These are phyloP conservation scores for Mollisia scopiformis DNA, from an alignment of 2,329 filamentous ascomycete genomes.

Conservation along the genomic window DNA sequence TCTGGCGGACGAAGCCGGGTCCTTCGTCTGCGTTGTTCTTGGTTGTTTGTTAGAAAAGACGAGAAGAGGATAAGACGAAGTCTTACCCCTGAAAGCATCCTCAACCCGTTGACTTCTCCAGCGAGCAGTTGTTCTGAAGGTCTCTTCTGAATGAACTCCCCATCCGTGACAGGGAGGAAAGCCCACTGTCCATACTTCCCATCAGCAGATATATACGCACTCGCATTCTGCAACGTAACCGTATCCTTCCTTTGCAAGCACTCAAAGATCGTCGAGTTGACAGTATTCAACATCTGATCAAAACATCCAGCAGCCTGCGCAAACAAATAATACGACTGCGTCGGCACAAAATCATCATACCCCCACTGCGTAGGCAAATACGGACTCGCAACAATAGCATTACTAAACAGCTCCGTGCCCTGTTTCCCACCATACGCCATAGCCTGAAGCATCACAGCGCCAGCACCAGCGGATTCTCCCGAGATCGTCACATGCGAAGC, in stretches of 20 bases:
- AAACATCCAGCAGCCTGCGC: constrained; percentile 44
- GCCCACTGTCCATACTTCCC: constrained; percentile 32
- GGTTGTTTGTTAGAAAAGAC: constrained; percentile 29
- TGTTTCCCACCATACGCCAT: constrained; percentile 31
- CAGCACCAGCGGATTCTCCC: constrained; percentile 58
- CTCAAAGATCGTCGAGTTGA: constrained; percentile 36
- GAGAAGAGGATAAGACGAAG: constrained; percentile 30
- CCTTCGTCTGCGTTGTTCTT: constrained; percentile 57
- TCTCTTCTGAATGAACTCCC: constrained; percentile 32
- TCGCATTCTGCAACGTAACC: constrained; percentile 37
- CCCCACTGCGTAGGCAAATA: constrained; percentile 56
- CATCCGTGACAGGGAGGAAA: constrained; percentile 2
- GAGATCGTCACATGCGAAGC: constrained; percentile 53
- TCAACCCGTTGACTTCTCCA: constrained; percentile 36
- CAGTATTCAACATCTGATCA: constrained; percentile 28
- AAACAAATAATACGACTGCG: constrained; percentile 48
- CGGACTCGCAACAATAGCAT: constrained; percentile 43
- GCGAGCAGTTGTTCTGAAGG: constrained; percentile 36
- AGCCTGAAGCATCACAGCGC: constrained; percentile 50
- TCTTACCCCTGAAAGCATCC: constrained; percentile 22
- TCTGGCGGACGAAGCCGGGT: constrained; percentile 45
- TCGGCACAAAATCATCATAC: constrained; percentile 47
- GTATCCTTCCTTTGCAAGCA: constrained; percentile 34
- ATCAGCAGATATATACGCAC: constrained; percentile 26
- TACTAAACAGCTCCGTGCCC: constrained; percentile 5